Evolutionary conservation across 352 stramenopile genomes (phyloP).

Genomic region (Globisporangium parvum): DNA sequence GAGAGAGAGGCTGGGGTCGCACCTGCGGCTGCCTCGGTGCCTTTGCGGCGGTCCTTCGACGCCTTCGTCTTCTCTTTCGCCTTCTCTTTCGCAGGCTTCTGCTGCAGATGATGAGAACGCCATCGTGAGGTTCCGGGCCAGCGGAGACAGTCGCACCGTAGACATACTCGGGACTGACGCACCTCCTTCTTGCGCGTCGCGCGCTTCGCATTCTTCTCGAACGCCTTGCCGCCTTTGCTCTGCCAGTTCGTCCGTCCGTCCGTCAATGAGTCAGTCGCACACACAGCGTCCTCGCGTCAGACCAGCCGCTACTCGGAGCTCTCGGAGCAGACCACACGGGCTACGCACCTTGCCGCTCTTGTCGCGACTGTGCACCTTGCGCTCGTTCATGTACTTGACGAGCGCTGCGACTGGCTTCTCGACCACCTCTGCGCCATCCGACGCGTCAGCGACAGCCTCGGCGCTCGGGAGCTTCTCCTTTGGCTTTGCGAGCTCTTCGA

Average conservation of each 20-base stretch:
- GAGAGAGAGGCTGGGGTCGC: neutral
- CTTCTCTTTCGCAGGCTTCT: conserved; percentile 17
- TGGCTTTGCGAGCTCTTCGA: conserved; percentile 59
- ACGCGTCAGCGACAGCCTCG: conserved; percentile 43
- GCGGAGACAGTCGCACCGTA: too few species aligned
- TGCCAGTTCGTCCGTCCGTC: conserved; percentile 7
- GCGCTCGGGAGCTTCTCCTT: conserved; percentile 77
- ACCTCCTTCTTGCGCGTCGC: conserved; percentile 47
- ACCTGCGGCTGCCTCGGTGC: neutral
- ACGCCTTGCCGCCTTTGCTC: conserved; percentile 27
- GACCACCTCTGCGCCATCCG: conserved; percentile 32
- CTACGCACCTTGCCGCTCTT: conserved; percentile 54
- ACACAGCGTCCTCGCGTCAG: too few species aligned
- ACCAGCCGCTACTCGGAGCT: neutral
- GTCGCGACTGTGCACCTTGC: conserved; percentile 51
- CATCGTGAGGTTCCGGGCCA: too few species aligned
- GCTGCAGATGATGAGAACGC: neutral
- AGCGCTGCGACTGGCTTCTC: conserved; percentile 72
- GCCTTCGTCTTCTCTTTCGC: conserved; percentile 15
- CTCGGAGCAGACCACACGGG: neutral
- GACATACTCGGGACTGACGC: neutral
- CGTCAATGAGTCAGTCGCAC: conserved; percentile 1
- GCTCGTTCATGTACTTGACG: conserved; percentile 82
- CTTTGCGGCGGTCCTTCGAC: conserved; percentile 12
- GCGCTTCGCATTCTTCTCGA: conserved; percentile 37